Percentiles rank a stretch among this genome's conserved stretches.
These are phyloP conservation scores for Mortierella claussenii DNA, from an alignment of 192 early-diverging fungal genomes.

Conservation along the genomic window DNA sequence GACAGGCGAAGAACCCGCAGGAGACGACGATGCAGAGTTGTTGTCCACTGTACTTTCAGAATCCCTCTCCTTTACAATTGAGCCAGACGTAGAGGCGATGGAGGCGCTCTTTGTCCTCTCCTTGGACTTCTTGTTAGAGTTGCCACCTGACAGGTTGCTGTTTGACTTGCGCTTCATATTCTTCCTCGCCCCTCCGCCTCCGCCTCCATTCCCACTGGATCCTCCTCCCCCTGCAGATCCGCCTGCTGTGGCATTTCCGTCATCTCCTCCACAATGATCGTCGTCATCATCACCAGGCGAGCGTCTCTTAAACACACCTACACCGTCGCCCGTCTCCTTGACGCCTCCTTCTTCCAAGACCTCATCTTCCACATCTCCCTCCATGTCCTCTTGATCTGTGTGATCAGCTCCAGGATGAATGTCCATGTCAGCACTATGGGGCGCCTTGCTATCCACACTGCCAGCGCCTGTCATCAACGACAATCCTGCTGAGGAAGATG, in stretches of 20 bases:
- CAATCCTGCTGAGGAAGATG: slow-evolving; percentile 10
- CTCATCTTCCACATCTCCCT: slow-evolving; percentile 31
- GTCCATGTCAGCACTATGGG: too few species aligned
- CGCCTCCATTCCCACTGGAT: not conserved
- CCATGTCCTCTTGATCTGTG: slow-evolving; percentile 5
- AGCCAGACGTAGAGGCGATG: not conserved
- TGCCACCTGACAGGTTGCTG: slow-evolving; percentile 5
- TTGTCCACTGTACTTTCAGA: not conserved
- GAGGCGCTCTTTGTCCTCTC: slow-evolving; percentile 8
- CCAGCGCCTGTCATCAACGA: not conserved
- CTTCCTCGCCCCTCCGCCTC: slow-evolving; percentile 7
- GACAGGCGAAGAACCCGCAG: too few species aligned
- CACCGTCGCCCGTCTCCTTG: slow-evolving; percentile 5
- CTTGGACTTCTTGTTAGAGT: slow-evolving; percentile 23
- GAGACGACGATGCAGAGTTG: too few species aligned
- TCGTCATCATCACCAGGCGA: slow-evolving; percentile 43
- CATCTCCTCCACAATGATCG: slow-evolving; percentile 17
- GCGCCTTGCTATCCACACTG: too few species aligned
- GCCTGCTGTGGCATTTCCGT: not conserved
- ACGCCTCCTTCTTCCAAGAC: slow-evolving; percentile 26
- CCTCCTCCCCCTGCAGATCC: not conserved
- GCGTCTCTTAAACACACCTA: slow-evolving; percentile 10
- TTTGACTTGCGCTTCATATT: slow-evolving; percentile 34
- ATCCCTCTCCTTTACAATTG: not conserved
- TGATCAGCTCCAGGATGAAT: too few species aligned